Evolutionary conservation across 2,329 filamentous ascomycete genomes (phyloP).

Genomic region (Pleurostoma richardsiae): DNA sequence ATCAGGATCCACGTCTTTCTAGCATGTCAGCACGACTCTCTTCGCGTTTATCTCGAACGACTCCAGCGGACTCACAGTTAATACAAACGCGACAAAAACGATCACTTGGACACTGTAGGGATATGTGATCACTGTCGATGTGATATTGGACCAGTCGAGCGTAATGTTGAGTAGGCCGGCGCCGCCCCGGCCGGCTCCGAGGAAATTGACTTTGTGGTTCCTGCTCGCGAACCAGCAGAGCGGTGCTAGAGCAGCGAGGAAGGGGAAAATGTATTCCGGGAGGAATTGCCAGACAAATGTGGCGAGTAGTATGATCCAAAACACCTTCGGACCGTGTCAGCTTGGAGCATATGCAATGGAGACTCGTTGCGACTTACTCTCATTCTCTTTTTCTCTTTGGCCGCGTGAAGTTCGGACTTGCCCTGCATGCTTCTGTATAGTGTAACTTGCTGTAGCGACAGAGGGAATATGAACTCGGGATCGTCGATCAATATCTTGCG

Average conservation of each 20-base stretch:
- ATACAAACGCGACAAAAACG: slow-evolving; percentile 11
- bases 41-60: background rate
- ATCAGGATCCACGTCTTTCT: slow-evolving; percentile 13
- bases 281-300: slow-evolving; percentile 13
- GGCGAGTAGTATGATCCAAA: slow-evolving; percentile 6
- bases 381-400: slow-evolving; percentile 3
- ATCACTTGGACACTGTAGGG: slow-evolving; percentile 13
- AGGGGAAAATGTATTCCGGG: slow-evolving; percentile 11
- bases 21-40: no score
- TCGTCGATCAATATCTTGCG: slow-evolving; percentile 12
- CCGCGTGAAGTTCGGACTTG: slow-evolving; percentile 4
- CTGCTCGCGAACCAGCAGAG: slow-evolving; percentile 14
- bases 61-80: slow-evolving; percentile 1
- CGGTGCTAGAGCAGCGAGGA: slow-evolving; percentile 12
- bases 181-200: slow-evolving; percentile 12
- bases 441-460: slow-evolving; percentile 12
- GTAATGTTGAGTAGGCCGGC: slow-evolving; percentile 13
- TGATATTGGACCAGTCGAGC: slow-evolving; percentile 14
- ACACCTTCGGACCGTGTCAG: slow-evolving; percentile 2
- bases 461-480: slow-evolving; percentile 13
- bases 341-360: background rate
- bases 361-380: background rate
- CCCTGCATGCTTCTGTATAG: slow-evolving; percentile 12
- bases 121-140: slow-evolving; percentile 12
- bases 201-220: slow-evolving; percentile 14